These are phyloP conservation scores for Rhizophagus clarus DNA, from an alignment of 192 early-diverging fungal genomes.

Conservation along the genomic window DNA sequence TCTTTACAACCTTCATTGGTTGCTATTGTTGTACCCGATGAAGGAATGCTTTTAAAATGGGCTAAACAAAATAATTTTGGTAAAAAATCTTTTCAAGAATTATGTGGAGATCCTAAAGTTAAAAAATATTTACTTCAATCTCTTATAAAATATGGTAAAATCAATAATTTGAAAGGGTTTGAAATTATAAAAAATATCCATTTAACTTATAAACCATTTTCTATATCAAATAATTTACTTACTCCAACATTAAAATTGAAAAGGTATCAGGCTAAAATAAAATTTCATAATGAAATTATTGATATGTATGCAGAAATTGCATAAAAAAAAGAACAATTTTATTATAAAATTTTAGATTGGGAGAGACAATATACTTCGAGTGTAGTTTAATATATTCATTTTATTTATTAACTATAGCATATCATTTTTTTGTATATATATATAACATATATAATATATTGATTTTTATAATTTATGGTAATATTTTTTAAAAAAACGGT, in stretches of 20 bases:
- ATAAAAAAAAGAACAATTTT: too few species aligned
- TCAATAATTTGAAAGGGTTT: constrained; percentile 83
- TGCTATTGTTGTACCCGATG: constrained; percentile 54
- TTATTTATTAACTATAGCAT: too few species aligned
- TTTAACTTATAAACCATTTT: constrained; percentile 73
- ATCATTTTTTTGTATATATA: too few species aligned
- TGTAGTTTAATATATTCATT: too few species aligned
- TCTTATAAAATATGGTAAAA: constrained; percentile 60
- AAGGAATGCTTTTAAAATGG: constrained; percentile 44
- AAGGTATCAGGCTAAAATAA: constrained; percentile 73
- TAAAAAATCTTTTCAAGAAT: constrained; percentile 49
- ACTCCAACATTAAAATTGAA: constrained; percentile 96
- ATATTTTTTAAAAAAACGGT: too few species aligned
- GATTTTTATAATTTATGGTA: too few species aligned
- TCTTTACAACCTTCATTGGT: constrained; percentile 53
- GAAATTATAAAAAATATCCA: constrained; percentile 79
- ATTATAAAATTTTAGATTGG: too few species aligned
- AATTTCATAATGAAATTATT: constrained; percentile 69
- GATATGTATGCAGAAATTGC: constrained; percentile 64
- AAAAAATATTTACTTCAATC: constrained; percentile 59
- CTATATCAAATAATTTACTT: constrained; percentile 79
- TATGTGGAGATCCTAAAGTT: constrained; percentile 54
- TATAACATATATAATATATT: too few species aligned
- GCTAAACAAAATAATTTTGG: constrained; percentile 41
- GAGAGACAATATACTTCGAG: too few species aligned